These are phyloP conservation scores for Leishmania lainsoni DNA, from an alignment of 208 protist genomes.

Conservation along the genomic window DNA sequence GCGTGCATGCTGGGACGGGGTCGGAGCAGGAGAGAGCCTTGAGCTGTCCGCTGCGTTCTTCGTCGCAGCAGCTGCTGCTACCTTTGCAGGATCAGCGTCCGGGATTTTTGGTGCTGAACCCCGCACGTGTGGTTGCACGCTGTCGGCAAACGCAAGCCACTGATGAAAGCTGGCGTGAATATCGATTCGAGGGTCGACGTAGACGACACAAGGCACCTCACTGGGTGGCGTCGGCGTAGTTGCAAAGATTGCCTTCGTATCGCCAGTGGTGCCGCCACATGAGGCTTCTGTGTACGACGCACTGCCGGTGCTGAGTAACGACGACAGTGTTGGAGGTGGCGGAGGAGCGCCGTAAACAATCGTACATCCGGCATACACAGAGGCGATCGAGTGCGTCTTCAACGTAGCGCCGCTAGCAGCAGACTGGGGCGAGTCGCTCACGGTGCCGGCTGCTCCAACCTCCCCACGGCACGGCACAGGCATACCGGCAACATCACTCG, in stretches of 20 bases:
- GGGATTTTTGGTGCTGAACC: slow-evolving; percentile 11
- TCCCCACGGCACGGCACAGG: background rate
- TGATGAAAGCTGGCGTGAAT: slow-evolving; percentile 38
- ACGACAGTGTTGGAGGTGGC: background rate
- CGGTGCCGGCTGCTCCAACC: background rate
- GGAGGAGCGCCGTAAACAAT: slow-evolving; percentile 29
- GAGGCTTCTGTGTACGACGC: background rate
- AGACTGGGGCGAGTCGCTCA: background rate
- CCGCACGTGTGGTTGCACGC: slow-evolving; percentile 48
- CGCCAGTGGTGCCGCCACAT: background rate
- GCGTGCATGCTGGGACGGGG: background rate
- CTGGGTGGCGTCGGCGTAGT: background rate
- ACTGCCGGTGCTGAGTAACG: background rate
- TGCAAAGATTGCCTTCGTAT: background rate
- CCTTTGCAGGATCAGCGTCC: slow-evolving; percentile 26
- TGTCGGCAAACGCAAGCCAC: slow-evolving; percentile 64
- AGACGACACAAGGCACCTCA: slow-evolving; percentile 22
- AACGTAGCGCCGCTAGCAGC: background rate
- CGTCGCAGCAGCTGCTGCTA: slow-evolving; percentile 10
- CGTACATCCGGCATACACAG: slow-evolving; percentile 33
- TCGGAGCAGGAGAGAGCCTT: background rate
- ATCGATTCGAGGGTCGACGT: slow-evolving; percentile 57
- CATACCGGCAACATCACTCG: background rate
- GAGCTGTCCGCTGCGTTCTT: background rate
- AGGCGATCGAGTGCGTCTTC: slow-evolving; percentile 28